Base-by-base conservation (phyloP, 2,329 filamentous ascomycete species). In the Exophiala alcalophila region DNA sequence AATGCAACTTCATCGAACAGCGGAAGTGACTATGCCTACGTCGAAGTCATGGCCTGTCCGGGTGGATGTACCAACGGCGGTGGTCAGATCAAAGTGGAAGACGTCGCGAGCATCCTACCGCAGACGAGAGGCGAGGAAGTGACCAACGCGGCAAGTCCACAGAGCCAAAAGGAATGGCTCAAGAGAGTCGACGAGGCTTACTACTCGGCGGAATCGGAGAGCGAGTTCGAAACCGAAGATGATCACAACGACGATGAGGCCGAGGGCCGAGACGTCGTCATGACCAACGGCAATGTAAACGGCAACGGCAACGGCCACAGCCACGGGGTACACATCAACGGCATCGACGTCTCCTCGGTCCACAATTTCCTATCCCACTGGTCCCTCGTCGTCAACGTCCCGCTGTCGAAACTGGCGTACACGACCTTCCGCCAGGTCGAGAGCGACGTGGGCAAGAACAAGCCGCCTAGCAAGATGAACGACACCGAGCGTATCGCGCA, bases 41-140 rank as follows among this genome's bases (percentile, higher is more conserved):
- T 97, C 19, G 92, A 98, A 67, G 92, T 98, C 45, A 98, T 98
- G 92, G 92, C 92, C 10, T 98, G 92, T 64, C 92, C 92, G 0
- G 92, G 92, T n/a, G 92, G 92, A 3, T 98, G 92, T 68, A 98
- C 92, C 40, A 98, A 98, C 58, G 92, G 92, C 2, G 92, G 92
- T 25, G 92, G 92, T 1, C 92, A 98, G 69, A 83, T 98, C 61
- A 95, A 95, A 61, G 79, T 87, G 18, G 86, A 88, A 39, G 92
- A 97, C 61, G 79, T 85, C 12, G 56, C 59, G 28, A 60, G 64
- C 33, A 54, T 49, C 11, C 48, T 56, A 20, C 49, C 31, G 34
- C 49, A 16, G 35, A 51, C 37, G 28, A 40, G 34, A 47, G 56
- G 44, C 30, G 64, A 64, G 31, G 56, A 42, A 24, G 32, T 34